These are phyloP conservation scores for Turritis glabra DNA, from an alignment of 345 rosid species.

Conservation along the genomic window DNA sequence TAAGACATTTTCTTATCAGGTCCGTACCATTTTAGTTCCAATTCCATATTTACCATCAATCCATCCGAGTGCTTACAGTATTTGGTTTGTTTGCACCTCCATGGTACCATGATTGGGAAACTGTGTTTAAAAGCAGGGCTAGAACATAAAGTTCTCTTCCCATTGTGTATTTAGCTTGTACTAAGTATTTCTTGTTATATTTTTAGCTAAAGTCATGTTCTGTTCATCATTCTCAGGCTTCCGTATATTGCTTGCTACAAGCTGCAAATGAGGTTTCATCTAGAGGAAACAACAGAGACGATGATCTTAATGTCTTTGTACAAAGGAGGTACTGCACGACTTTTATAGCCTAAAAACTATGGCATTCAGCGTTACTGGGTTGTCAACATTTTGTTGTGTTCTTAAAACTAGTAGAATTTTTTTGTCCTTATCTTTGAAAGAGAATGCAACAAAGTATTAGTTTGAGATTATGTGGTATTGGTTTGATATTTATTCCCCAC, in stretches of 20 bases:
- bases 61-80: not conserved
- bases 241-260: slow-evolving; percentile 80
- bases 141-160: not conserved
- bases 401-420: not conserved
- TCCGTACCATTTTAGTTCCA: slow-evolving; percentile 29
- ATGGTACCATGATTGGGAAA: not conserved
- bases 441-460: slow-evolving; percentile 2
- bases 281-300: slow-evolving; percentile 72
- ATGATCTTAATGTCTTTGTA: slow-evolving; percentile 68
- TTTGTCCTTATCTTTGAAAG: not conserved
- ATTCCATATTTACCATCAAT: not conserved
- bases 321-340: slow-evolving; percentile 65
- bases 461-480: not conserved
- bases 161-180: not conserved
- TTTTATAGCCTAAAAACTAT: slow-evolving; percentile 12
- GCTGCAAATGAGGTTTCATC: slow-evolving; percentile 90
- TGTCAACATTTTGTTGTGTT: not conserved
- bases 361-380: slow-evolving; percentile 25
- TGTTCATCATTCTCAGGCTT: slow-evolving; percentile 62
- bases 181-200: slow-evolving; percentile 9
- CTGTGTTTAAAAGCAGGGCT: not conserved
- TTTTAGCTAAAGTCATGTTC: slow-evolving; percentile 31
- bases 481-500: not conserved
- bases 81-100: not conserved
- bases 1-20: slow-evolving; percentile 93